Conservation (phyloP, 2,329 filamentous ascomycete species). For the Chaetomium sp. region DNA sequence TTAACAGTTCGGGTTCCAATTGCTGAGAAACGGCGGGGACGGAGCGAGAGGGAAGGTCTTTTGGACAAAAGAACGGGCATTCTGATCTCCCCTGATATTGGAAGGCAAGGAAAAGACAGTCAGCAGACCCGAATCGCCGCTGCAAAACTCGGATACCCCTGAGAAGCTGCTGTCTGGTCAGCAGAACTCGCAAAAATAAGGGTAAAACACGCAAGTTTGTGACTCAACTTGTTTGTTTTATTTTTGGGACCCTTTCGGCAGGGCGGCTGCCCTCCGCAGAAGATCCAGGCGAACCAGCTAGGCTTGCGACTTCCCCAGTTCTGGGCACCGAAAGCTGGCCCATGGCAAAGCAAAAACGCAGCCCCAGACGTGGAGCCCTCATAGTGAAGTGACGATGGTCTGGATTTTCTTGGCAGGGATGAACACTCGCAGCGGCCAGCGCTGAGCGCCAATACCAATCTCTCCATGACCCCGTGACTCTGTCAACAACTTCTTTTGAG, state of each 20-base stretch:
- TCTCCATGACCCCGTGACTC: slow-evolving; percentile 19
- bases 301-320: not conserved
- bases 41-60: too few relatives aligned
- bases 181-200: not conserved
- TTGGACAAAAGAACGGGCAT: too few relatives aligned
- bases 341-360: slow-evolving; percentile 5
- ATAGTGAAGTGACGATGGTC: not conserved
- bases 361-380: slow-evolving; percentile 7
- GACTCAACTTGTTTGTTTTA: slow-evolving; percentile 4
- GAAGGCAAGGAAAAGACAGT: not conserved
- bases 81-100: not conserved
- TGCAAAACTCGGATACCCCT: not conserved
- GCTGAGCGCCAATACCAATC: slow-evolving; percentile 11
- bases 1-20: too few relatives aligned
- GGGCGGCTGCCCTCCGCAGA: not conserved
- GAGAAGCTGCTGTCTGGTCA: not conserved
- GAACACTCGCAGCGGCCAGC: slow-evolving; percentile 8
- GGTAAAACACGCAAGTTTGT: not conserved
- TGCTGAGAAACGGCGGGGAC: too few relatives aligned
- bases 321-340: not conserved
- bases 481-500: not conserved
- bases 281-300: too few relatives aligned
- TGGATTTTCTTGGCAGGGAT: slow-evolving; percentile 20
- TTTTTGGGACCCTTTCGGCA: not conserved
- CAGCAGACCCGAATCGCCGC: not conserved